Percentiles rank a stretch among this genome's conserved stretches.
Evolutionary conservation across 352 stramenopile species (phyloP).

Genomic region (Pythium angustatum): DNA sequence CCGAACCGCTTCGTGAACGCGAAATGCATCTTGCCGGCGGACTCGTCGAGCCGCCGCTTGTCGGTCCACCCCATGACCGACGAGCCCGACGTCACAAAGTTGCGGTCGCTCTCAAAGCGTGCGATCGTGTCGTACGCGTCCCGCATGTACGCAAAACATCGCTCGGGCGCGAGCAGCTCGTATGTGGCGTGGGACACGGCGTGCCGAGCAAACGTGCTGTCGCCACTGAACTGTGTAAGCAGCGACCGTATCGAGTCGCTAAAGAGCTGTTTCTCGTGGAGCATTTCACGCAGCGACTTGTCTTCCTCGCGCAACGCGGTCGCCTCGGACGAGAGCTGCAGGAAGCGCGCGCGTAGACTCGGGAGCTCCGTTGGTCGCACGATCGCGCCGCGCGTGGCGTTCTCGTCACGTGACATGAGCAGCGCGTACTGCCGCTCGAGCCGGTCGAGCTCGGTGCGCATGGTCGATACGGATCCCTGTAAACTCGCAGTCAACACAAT

Average conservation of each 20-base stretch:
- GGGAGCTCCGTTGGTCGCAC: constrained; percentile 33
- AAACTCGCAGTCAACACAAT: not conserved
- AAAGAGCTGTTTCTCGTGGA: constrained; percentile 61
- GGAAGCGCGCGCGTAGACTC: constrained; percentile 34
- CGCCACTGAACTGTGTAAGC: constrained; percentile 33
- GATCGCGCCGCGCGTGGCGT: constrained; percentile 33
- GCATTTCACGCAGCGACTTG: constrained; percentile 45
- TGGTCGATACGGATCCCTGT: constrained; percentile 46
- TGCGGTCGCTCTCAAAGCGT: constrained; percentile 41
- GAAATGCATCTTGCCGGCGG: constrained; percentile 54
- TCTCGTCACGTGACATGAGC: constrained; percentile 28
- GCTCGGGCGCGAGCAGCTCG: constrained; percentile 26
- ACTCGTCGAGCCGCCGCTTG: constrained; percentile 44
- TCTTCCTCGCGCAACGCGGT: constrained; percentile 50
- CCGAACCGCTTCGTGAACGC: constrained; percentile 57
- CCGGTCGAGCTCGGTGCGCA: constrained; percentile 52
- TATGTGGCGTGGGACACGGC: constrained; percentile 40
- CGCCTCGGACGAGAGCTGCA: constrained; percentile 45
- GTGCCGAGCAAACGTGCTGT: constrained; percentile 26
- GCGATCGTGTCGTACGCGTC: constrained; percentile 55
- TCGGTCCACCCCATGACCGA: constrained; percentile 31
- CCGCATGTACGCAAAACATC: constrained; percentile 56
- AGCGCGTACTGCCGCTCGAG: constrained; percentile 50
- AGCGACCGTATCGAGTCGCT: constrained; percentile 42
- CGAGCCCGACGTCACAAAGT: constrained; percentile 51